These are phyloP conservation scores for Boletus austroedulis DNA, from an alignment of 1,284 basidiomycete genomes.

Conservation along the genomic window DNA sequence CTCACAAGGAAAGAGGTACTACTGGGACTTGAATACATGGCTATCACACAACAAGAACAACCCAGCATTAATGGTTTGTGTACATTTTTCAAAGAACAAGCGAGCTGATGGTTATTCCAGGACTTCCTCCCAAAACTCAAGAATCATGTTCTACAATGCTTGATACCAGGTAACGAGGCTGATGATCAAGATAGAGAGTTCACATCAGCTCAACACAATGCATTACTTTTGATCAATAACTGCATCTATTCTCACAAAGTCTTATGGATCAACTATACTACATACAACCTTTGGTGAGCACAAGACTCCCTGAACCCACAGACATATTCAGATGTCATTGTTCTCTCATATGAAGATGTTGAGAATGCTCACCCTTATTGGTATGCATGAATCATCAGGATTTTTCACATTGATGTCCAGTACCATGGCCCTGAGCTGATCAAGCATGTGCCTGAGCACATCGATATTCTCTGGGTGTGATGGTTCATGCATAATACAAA, in stretches of 20 bases:
- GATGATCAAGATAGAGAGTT: neutral
- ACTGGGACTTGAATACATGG: no score
- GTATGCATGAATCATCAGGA: neutral
- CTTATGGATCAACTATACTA: neutral
- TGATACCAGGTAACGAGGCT: neutral
- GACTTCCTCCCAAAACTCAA: neutral
- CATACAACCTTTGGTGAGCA: neutral
- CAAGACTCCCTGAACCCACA: neutral
- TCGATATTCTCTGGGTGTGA: neutral
- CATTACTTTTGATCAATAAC: neutral
- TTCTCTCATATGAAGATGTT: neutral
- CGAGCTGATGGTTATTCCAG: no score
- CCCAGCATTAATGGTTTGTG: no score
- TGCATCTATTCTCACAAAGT: neutral
- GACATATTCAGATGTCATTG: neutral
- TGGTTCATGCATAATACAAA: neutral
- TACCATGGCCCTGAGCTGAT: neutral
- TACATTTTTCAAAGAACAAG: no score
- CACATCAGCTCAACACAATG: neutral
- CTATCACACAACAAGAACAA: no score
- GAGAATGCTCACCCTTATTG: neutral
- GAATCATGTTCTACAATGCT: neutral
- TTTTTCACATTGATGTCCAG: neutral
- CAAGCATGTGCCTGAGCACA: neutral
- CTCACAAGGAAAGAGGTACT: no score